Base-by-base conservation (phyloP, 2,329 filamentous ascomycete genomes). In the Colletotrichum destructivum region DNA sequence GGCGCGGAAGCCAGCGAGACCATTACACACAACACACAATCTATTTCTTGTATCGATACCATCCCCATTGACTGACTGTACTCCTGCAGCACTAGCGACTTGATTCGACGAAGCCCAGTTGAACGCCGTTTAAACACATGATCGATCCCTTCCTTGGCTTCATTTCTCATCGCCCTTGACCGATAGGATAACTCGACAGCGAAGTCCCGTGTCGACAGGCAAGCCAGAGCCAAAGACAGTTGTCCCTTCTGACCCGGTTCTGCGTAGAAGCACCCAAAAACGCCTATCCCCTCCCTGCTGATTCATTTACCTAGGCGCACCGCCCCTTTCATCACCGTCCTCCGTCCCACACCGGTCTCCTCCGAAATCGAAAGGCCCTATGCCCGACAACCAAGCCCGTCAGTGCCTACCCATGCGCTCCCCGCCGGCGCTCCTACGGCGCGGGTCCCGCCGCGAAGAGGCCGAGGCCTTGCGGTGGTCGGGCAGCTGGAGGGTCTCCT, bases 381-480 rank as follows among this genome's bases (percentile, higher is more conserved):
- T 38, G 26, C 52, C 31, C 12, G 4, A 57, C 16, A n/a, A 16
- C 8, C 9, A 9, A n/a, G 54, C 21, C 15, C 9, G 4, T 52
- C 44, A 72, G 57, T 71, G 66, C 11, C 70, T 55, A 54, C 40
- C 61, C 35, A 62, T 66, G 49, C 75, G 62, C 31, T 76, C 74
- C 26, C 73, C 75, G 7, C 74, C 75, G n/a, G 56, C 69, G 44
- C 74, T 67, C 26, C 73, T 66, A 21, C 68, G 56, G 16, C 61
- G 55, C 9, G 47, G 54, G 21, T 72, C 70, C 31, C 66, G 66
- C n/a, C 69, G 21, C 68, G 46, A 62, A 3, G 42, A 56, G 31
- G 59, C 23, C 31, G 69, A 62, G 38, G n/a, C 62, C 62, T 74
- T 74, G n/a, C 70, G 65, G 49, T 51, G 64, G 21, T 72, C 70